Evolutionary conservation across 169 alveolate genomes (phyloP), one percentile per base, ranked within the genome.

Genomic region (Cryptosporidium canis): DNA sequence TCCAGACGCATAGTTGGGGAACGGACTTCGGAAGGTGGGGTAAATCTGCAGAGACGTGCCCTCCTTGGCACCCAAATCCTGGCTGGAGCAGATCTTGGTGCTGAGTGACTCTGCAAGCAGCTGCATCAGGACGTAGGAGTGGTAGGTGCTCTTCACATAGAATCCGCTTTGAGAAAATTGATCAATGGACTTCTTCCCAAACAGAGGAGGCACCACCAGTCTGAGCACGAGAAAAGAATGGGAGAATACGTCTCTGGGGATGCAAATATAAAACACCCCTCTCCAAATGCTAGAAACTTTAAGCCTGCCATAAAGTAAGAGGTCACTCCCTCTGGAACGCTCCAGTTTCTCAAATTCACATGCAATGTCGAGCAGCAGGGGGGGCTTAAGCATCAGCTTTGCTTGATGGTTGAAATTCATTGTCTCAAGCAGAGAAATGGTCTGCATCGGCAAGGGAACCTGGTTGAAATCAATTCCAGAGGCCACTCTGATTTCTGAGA

Each of bases 231-330:
- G 33, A 37, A 48, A 24, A 1, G 84, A 70, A 48, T 51, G 24
- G 5, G 66, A 8, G 21, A 70, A 29, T 9, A 35, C 24, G 24
- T 55, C 53, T 16, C 31, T 33, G 1, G 84, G 67, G 5, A 70
- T 24, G 8, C 14, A 21, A 3, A 70, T 24, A 47, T 70, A 70
- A 18, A 70, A 70, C 37, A 70, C 6, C 14, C 84, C 84, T 35
- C 35, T 70, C 84, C 84, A 70, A 12, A 33, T 51, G 39, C 64
- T 70, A 29, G 84, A 31, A 45, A 70, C 53, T 37, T 70, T 70
- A 18, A 70, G 31, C 16, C 53, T 58, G 2, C 53, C 53, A 8
- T 66, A 70, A 27, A 70, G n/a, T 31, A 14, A 29, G 24, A 70
- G 39, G 12, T 27, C 24, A 14, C 39, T 70, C 24, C 24, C 27